phyloP scores from a whole-genome alignment of 768 basidiomycete genomes.

The Crepidotus variabilis region DNA sequence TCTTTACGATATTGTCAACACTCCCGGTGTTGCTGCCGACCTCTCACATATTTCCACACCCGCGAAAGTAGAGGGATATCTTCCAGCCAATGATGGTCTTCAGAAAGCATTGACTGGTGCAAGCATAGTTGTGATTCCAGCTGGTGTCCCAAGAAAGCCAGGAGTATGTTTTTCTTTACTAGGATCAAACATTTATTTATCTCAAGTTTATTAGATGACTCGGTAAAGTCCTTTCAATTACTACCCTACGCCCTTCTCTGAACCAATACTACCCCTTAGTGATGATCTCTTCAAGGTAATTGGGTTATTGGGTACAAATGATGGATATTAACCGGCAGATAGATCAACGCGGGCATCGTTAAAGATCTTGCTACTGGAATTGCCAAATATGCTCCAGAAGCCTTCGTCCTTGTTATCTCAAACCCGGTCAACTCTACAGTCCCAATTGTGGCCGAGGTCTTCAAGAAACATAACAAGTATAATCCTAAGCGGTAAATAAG shows the following conservation, averaged over 20 bases:
- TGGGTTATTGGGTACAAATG: conserved; percentile 1
- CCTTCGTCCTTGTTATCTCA: conserved; percentile 93
- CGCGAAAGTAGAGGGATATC: conserved; percentile 79
- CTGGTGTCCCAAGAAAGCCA: conserved; percentile 94
- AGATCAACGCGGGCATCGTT: conserved; percentile 99
- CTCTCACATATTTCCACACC: conserved; percentile 91
- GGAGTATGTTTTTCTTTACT: conserved; percentile 52
- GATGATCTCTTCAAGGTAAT: conserved; percentile 94
- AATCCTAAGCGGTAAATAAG: conserved; percentile 78
- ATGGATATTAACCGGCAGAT: neutral
- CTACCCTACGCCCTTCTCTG: conserved; percentile 6
- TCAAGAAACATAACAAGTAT: conserved; percentile 90
- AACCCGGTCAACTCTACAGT: conserved; percentile 99
- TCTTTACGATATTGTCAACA: conserved; percentile 95
- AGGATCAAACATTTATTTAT: conserved; percentile 10
- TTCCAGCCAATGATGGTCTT: conserved; percentile 76
- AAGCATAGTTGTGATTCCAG: conserved; percentile 91
- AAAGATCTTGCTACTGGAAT: conserved; percentile 89
- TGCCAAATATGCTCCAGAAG: conserved; percentile 80
- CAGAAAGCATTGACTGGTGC: conserved; percentile 82
- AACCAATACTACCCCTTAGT: conserved; percentile 34
- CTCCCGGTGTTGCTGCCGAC: conserved; percentile 96
- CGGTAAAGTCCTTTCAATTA: conserved; percentile 30
- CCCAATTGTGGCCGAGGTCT: conserved; percentile 91
- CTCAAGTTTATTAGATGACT: conserved; percentile 41